Conservation (phyloP, 805 yeast genomes). For the Suhomyces faveliae region DNA sequence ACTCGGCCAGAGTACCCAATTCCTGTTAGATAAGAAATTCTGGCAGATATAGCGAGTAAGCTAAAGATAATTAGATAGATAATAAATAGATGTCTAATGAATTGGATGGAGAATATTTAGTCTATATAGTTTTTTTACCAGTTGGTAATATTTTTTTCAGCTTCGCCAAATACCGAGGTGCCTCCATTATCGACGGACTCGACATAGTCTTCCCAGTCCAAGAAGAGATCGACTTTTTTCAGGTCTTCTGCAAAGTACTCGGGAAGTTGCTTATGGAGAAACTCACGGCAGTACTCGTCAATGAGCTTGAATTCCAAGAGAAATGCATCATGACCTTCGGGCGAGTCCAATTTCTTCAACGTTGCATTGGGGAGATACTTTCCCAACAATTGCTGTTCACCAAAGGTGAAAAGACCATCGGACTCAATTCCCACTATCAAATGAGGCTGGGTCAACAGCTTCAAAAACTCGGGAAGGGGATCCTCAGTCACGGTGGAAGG, state of each 20-base stretch:
- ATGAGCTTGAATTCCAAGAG: conserved; percentile 83
- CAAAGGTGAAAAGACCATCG: conserved; percentile 88
- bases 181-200: conserved; percentile 44
- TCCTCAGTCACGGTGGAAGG: conserved; percentile 33
- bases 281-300: conserved; percentile 65
- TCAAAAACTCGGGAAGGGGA: conserved; percentile 50
- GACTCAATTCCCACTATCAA: conserved; percentile 85
- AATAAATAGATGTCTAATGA: no score
- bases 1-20: conserved; percentile 46
- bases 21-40: conserved; percentile 16
- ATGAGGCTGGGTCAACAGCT: conserved; percentile 67
- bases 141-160: conserved; percentile 81
- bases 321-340: conserved; percentile 98
- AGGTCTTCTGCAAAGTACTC: conserved; percentile 49
- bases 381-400: conserved; percentile 87
- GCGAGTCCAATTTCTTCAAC: conserved; percentile 75
- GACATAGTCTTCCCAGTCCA: conserved; percentile 42
- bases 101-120: no score
- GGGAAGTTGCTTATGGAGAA: conserved; percentile 56
- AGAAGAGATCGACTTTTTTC: conserved; percentile 43
- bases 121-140: conserved; percentile 69
- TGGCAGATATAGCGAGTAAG: neutral
- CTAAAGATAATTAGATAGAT: neutral
- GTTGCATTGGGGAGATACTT: conserved; percentile 66
- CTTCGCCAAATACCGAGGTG: conserved; percentile 82